phyloP scores from a whole-genome alignment of 2,329 filamentous ascomycete species.

The Dothistroma pini region DNA sequence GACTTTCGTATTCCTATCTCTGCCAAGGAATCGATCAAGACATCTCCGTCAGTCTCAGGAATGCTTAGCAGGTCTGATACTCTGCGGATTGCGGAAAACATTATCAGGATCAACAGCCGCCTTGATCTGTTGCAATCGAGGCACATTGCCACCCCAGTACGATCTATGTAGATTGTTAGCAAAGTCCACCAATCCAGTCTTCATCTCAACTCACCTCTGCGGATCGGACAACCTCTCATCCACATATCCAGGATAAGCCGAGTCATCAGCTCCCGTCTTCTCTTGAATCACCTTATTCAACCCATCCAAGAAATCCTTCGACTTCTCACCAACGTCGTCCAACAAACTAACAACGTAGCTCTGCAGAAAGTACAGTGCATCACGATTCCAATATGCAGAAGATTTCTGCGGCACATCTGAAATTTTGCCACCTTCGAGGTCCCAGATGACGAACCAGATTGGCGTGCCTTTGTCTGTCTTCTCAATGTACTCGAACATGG shows the following conservation, averaged over 20 bases:
- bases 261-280: slow-evolving; percentile 14
- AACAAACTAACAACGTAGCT: slow-evolving; percentile 18
- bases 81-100: slow-evolving; percentile 27
- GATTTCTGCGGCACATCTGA: slow-evolving; percentile 17
- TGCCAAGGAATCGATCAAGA: neutral
- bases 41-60: neutral
- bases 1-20: too few relatives aligned
- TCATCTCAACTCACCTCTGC: slow-evolving; percentile 15
- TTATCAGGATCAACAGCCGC: slow-evolving; percentile 32
- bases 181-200: neutral
- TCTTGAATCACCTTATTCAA: slow-evolving; percentile 15
- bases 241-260: slow-evolving; percentile 23
- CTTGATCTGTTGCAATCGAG: slow-evolving; percentile 31
- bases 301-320: slow-evolving; percentile 16
- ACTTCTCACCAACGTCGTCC: slow-evolving; percentile 5
- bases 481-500: slow-evolving; percentile 24
- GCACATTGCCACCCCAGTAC: slow-evolving; percentile 33
- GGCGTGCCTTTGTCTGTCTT: slow-evolving; percentile 12
- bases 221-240: slow-evolving; percentile 31
- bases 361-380: slow-evolving; percentile 22
- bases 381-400: slow-evolving; percentile 23
- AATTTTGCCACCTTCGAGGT: slow-evolving; percentile 20
- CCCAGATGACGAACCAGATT: slow-evolving; percentile 22
- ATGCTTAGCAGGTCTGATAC: slow-evolving; percentile 5
- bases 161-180: neutral